Evolutionary conservation across 129 eudicot species (phyloP), one percentile per base, ranked within the genome.

Genomic region (Chrysanthemum seticuspe): DNA sequence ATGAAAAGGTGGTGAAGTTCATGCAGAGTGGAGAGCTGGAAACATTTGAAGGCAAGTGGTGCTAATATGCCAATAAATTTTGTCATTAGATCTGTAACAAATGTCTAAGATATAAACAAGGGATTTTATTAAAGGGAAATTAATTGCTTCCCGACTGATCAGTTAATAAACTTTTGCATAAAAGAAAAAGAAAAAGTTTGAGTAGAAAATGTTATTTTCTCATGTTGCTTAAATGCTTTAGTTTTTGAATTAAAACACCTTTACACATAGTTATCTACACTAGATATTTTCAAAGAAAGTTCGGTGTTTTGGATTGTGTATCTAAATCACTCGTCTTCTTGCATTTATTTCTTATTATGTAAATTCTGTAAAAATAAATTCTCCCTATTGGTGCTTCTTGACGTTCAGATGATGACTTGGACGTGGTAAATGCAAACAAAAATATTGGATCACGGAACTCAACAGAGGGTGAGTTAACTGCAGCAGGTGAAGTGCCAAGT

Each of bases 1-100:
- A 84, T 78, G 96, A 93, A 80, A 89, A 87, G 74, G 97, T 73
- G 76, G 90, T 85, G 31, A 87, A 79, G 6, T 93, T 93, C 80
- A 79, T 93, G 68, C 81, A 75, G 75, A 78, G 74, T 59, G 98
- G 98, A 58, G 90, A 87, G 73, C 72, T 93, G 74, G 91, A 87
- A 74, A 56, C 64, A 27, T 29, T 72, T 77, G 91, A 86, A 81
- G 98, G 98, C 89, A 83, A 68, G 81, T 66, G 67, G n/a, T 44
- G 4, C 50, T 40, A 51, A 61, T n/a, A 19, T 65, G 62, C 47
- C 19, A 36, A 66, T 74, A 14, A 56, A 59, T 23, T 31, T 25
- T 81, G 34, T 25, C 69, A 51, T 25, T n/a, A 34, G 47, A 6
- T 40, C 47, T 40, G 10, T 34, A 34, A 34, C 44, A 34, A 34